Evolutionary conservation across 371 early-diverging fungal species (phyloP), one percentile per base, ranked within the genome.

Genomic region (Mucor mucedo): DNA sequence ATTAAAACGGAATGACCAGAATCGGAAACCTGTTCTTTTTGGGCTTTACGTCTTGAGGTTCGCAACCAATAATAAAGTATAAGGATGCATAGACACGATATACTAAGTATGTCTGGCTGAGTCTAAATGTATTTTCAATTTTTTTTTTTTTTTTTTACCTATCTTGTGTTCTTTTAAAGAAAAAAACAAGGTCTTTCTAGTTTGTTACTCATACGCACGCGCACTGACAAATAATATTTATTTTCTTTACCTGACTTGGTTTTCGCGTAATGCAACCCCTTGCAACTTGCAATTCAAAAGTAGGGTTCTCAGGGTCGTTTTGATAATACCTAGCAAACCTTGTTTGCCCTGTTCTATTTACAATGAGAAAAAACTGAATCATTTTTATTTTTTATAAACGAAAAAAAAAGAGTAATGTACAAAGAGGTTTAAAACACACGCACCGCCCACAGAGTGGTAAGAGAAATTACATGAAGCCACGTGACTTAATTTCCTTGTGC

Each of bases 11-110:
- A 4, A 41, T 21, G 11, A n/a, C 21, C n/a, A 7, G 27, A 38
- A 28, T 49, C 6, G 11, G 58, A 16, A 58, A 14, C 21, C 7
- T 48, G 21, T 39, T 30, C 21, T 21, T 21, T 21, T 21, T 21
- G 21, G 21, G 21, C 11, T 50, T 44, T 65, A 71, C 73, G 53
- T 73, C 72, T 48, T 69, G 62, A 32, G 44, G 52, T 44, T 74
- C 69, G 44, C 74, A 79, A 2, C 80, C 80, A 57, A 82, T 68
- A 52, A 83, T 71, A 60, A 80, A 78, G 53, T 75, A 78, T 21
- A 82, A 41, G 4, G 79, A 77, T 14, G 73, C 80, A 69, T 82
- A 80, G 8, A 62, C 52, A 16, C 80, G 69, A 59, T 70, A 80
- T 1, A 78, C 83, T 33, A 3, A 21, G 21, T 60, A 10, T 21